Percentiles rank a stretch among this genome's conserved stretches.
Conservation (phyloP, 2,329 filamentous ascomycete genomes). For the Ambrosiella xylebori region DNA sequence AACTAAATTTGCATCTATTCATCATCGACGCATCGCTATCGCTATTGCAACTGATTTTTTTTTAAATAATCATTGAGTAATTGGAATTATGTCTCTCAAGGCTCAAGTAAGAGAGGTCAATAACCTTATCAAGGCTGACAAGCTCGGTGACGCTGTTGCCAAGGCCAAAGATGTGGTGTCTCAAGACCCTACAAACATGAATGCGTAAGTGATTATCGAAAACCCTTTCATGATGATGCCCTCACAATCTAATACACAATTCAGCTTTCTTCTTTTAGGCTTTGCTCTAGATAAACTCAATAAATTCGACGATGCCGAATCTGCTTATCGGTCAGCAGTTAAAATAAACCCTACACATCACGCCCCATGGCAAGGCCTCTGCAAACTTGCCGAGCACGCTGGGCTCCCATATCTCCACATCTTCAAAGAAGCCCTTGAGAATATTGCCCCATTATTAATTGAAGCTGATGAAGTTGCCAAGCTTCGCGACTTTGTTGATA, state of each 20-base stretch:
- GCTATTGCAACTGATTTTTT: no score
- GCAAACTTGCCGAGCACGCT: conserved; percentile 57
- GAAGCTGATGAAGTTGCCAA: conserved; percentile 47
- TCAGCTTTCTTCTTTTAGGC: conserved; percentile 54
- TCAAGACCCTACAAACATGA: no score
- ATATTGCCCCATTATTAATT: conserved; percentile 57
- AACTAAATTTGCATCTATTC: no score
- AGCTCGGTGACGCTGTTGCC: no score
- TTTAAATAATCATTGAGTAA: no score
- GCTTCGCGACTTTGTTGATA: conserved; percentile 55
- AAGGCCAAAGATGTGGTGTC: no score
- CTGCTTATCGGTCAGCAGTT: conserved; percentile 56
- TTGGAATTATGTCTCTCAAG: no score
- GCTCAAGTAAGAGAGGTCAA: no score
- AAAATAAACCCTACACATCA: conserved; percentile 54
- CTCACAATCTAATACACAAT: no score
- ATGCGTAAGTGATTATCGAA: neutral
- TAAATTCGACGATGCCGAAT: conserved; percentile 54
- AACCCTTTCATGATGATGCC: neutral
- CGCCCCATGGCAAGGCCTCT: conserved; percentile 82
- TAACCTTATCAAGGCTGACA: no score
- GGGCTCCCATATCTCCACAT: conserved; percentile 22
- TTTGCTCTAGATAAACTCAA: conserved; percentile 67
- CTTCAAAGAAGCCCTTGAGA: conserved; percentile 30
- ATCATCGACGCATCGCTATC: no score